Evolutionary conservation across 2,329 filamentous ascomycete genomes (phyloP), one percentile per base, ranked within the genome.

Genomic region (Volutella citrinella): DNA sequence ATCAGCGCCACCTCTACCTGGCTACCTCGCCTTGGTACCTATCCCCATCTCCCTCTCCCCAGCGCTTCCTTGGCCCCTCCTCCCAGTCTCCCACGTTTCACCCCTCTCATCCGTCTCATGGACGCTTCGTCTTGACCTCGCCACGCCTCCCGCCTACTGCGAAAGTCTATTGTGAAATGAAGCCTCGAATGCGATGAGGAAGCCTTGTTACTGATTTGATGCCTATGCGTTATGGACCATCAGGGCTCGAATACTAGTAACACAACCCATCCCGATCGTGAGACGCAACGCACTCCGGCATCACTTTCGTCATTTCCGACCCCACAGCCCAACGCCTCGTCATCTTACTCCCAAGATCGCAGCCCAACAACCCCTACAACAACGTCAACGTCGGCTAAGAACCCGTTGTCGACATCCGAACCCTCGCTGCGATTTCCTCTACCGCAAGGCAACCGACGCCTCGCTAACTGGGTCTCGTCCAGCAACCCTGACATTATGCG

Each of bases 391-490:
- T 23, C 40, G 22, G 44, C 32, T 28, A 48, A 28, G 37, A 38
- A 19, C 16, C 43, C 39, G 24, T 46, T 63, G 19, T 64, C 66
- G 19, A 54, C 48, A 22, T 70, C 73, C 26, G 65, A 71, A 32
- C 72, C 73, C 5, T 66, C 65, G 18, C 65, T 80, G 27, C 70
- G 74, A 37, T 80, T 80, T 36, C 76, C 76, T 35, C 66, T 63
- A 26, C 76, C 76, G 1, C 66, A 71, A 50, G 76, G 73, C 33
- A 78, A 70, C 45, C 65, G 66, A 35, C 64, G 68, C 30, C 70
- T 80, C 24, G 75, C 75, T 49, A 72, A 74, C 65, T 80, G 75
- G 75, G 64, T 80, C 30, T 76, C 73, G 7, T 70, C 67, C 33
- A 78, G 74, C 49, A 68, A 74, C 19, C 73, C 72, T 32, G 69